Percentiles rank a stretch among this genome's conserved stretches.
Evolutionary conservation across 345 rosid species (phyloP).

Genomic region (Citrus sinensis): DVS_A1.0 CM039162.1:24705501-24706000

Average conservation of each 20-base stretch:
- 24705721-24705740: not conserved
- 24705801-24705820: not conserved
- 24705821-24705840: not conserved
- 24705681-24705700: not conserved
- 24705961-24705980: too few species aligned
- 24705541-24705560: not conserved
- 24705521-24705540: not conserved
- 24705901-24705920: constrained; percentile 1
- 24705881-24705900: not conserved
- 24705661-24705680: constrained; percentile 5
- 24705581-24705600: constrained; percentile 14
- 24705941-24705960: not conserved
- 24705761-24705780: not conserved
- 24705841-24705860: not conserved
- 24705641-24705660: not conserved
- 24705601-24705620: constrained; percentile 4
- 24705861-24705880: not conserved
- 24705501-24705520: constrained; percentile 17
- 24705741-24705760: not conserved
- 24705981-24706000: too few species aligned
- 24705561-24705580: not conserved
- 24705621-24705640: not conserved
- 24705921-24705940: not conserved
- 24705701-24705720: not conserved
- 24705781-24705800: not conserved